These are phyloP conservation scores for Priceomyces castillae DNA, from an alignment of 805 yeast genomes.

Conservation along the genomic window DNA sequence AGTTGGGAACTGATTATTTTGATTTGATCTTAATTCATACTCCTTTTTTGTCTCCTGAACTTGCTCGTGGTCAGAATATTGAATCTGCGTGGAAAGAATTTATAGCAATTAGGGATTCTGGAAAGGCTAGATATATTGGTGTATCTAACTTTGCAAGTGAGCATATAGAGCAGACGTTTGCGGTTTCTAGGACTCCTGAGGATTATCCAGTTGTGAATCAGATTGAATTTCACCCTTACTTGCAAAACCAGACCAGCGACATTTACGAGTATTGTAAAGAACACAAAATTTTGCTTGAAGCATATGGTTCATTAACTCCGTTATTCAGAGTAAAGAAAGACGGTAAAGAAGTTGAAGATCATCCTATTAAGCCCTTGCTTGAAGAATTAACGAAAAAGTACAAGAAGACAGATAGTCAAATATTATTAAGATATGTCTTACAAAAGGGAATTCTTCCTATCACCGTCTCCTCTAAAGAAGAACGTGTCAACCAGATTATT, in stretches of 20 bases:
- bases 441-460: constrained; percentile 66
- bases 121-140: constrained; percentile 66
- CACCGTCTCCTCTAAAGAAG: constrained; percentile 63
- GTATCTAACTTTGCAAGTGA: constrained; percentile 61
- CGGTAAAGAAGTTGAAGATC: constrained; percentile 33
- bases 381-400: constrained; percentile 54
- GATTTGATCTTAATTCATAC: constrained; percentile 63
- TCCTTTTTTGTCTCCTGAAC: constrained; percentile 50
- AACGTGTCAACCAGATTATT: constrained; percentile 57
- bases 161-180: constrained; percentile 43
- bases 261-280: constrained; percentile 49
- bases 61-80: constrained; percentile 43
- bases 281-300: constrained; percentile 55
- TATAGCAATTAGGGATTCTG: constrained; percentile 52
- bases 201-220: constrained; percentile 61
- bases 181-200: constrained; percentile 31
- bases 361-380: constrained; percentile 27
- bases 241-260: constrained; percentile 65
- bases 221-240: constrained; percentile 68
- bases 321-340: constrained; percentile 45
- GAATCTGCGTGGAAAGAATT: constrained; percentile 59
- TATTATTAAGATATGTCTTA: constrained; percentile 68
- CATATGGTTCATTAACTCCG: constrained; percentile 72
- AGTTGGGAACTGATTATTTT: constrained; percentile 49
- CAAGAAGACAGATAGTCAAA: constrained; percentile 53